phyloP scores from a whole-genome alignment of 1,139 yeast species.

The Scheffersomyces lignicola region DNA sequence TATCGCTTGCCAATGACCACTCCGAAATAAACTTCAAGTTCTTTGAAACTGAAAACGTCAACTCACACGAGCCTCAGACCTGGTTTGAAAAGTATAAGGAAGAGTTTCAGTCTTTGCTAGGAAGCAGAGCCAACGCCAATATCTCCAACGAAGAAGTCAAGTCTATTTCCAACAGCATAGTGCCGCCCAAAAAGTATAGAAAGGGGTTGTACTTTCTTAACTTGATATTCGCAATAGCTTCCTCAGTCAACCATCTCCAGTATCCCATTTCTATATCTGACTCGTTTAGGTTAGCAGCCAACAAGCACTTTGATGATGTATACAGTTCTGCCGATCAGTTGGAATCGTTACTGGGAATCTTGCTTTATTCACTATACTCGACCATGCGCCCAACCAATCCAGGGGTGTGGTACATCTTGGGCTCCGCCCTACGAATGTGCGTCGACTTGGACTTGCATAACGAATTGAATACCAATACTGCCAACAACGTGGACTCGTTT shows the following conservation, averaged over 20 bases:
- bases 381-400: conserved; percentile 77
- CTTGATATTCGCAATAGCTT: conserved; percentile 77
- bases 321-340: conserved; percentile 60
- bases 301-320: conserved; percentile 58
- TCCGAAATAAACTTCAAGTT: conserved; percentile 46
- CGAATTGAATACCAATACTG: conserved; percentile 34
- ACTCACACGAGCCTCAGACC: conserved; percentile 9
- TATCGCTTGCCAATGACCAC: conserved; percentile 62
- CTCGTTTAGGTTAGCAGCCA: conserved; percentile 71
- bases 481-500: conserved; percentile 47
- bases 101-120: conserved; percentile 23
- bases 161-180: conserved; percentile 35
- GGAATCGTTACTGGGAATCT: conserved; percentile 71
- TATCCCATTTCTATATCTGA: conserved; percentile 70
- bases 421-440: conserved; percentile 75
- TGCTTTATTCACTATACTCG: conserved; percentile 69
- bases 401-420: conserved; percentile 90
- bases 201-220: conserved; percentile 61
- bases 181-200: conserved; percentile 47
- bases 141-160: conserved; percentile 11
- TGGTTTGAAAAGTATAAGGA: conserved; percentile 46
- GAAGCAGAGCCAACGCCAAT: conserved; percentile 9
- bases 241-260: conserved; percentile 70
- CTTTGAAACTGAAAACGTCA: conserved; percentile 8
- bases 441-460: conserved; percentile 83